Evolutionary conservation across 257 asterid genomes (phyloP), one percentile per base, ranked within the genome.

Genomic region (Knoxia roxburghii): DNA sequence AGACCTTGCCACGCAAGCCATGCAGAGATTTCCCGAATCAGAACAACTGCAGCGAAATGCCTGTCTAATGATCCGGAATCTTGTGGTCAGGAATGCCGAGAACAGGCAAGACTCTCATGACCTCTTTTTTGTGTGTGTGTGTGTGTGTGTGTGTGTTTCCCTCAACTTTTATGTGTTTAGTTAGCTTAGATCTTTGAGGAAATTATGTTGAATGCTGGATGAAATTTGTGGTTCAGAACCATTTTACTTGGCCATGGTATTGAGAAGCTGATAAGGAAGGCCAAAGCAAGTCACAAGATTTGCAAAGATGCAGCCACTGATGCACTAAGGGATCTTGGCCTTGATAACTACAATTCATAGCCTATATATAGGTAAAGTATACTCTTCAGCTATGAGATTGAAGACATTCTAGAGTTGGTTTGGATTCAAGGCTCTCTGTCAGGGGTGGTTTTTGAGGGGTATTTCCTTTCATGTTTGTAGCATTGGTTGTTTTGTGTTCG

Each of bases 281-380:
- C 94, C 1, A 86, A 88, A 80, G 84, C 79, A 72, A 85, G 64
- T 73, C 95, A 90, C 76, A 86, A 72, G 78, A 78, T 80, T 78
- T 90, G 99, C 88, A 90, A 84, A 77, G 87, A 73, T 55, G 97
- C 97, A 23, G 97, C 97, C 56, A 84, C 95, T 24, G 95, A 88
- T 80, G 96, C 98, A 3, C 77, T 89, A 5, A 68, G 97, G 80
- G 98, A 92, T 79, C 77, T 92, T 39, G 98, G 96, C 61, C 46
- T 87, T 69, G 96, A 87, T 66, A 83, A 83, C 66, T 92, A 87
- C 77, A 84, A 89, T 75, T 80, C 82, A 24, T 89, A 79, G 32
- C 4, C 2, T 26, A 13, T 5, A 9, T n/a, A n/a, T n/a, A 7
- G 18, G 20, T 7, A 5, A 23, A 43, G 14, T 43, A 43, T 43